These are phyloP conservation scores for Chlorella sorokiniana DNA, from an alignment of 139 green algal species.

Conservation along the genomic window DNA sequence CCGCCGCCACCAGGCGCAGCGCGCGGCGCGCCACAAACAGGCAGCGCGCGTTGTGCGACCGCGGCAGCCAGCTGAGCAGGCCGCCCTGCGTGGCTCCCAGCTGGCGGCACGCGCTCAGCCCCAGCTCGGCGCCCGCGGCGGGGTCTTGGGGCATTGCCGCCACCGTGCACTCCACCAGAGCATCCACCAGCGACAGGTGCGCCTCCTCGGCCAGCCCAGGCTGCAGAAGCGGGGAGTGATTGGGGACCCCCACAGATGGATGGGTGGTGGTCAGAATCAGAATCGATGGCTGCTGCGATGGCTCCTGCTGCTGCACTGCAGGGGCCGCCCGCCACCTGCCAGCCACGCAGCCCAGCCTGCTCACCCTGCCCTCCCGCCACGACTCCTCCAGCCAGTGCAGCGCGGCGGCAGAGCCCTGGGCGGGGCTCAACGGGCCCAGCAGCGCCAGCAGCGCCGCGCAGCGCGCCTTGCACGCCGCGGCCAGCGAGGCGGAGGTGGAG, in stretches of 20 bases:
- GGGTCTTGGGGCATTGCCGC: neutral
- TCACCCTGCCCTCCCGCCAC: neutral
- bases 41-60: conserved; percentile 17
- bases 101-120: neutral
- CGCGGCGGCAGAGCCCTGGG: neutral
- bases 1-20: conserved; percentile 5
- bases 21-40: conserved; percentile 12
- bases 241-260: neutral
- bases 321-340: neutral
- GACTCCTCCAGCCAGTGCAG: conserved; percentile 20
- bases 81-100: neutral
- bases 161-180: conserved; percentile 13
- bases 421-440: conserved; percentile 29
- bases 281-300: neutral
- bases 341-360: neutral
- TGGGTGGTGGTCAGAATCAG: neutral
- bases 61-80: conserved; percentile 9
- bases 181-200: conserved; percentile 20
- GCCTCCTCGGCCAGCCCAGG: conserved; percentile 12
- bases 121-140: neutral
- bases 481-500: conserved; percentile 22
- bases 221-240: neutral
- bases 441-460: conserved; percentile 31
- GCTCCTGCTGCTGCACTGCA: neutral
- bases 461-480: conserved; percentile 20